A percentile compares a stretch with the other conserved stretches of the same genome.
phyloP scores from a whole-genome alignment of 164 flowering plant species.

The Stephania cephalantha region DNA sequence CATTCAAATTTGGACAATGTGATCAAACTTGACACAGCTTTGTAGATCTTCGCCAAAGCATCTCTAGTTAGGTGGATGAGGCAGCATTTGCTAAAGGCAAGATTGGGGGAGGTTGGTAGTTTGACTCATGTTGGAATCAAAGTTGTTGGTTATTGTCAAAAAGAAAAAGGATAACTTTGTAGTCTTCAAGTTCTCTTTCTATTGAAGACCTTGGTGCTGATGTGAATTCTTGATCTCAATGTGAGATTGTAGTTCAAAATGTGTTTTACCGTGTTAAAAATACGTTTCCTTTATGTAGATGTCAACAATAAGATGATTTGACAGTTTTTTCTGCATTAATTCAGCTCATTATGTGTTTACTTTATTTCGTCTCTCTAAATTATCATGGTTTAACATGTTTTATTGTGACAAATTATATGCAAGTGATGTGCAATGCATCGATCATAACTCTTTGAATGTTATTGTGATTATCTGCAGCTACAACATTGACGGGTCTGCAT shows the following conservation, averaged over 20 bases:
- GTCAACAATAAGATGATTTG: not conserved
- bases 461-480: constrained; percentile 49
- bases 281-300: not conserved
- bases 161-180: constrained; percentile 5
- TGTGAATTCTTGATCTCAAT: too few relatives aligned
- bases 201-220: too few relatives aligned
- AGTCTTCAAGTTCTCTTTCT: too few relatives aligned
- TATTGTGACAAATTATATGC: not conserved
- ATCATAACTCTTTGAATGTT: constrained; percentile 1
- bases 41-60: too few relatives aligned
- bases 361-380: not conserved
- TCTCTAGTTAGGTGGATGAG: too few relatives aligned
- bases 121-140: too few relatives aligned
- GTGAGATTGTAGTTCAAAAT: not conserved
- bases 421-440: not conserved
- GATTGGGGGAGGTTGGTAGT: too few relatives aligned
- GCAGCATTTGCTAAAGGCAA: too few relatives aligned
- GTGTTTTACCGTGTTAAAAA: not conserved
- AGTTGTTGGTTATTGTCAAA: too few relatives aligned
- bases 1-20: too few relatives aligned
- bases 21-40: too few relatives aligned
- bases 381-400: not conserved
- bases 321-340: not conserved
- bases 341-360: not conserved
- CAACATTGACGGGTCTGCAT: constrained; percentile 91